phyloP scores from a whole-genome alignment of 2,329 filamentous ascomycete genomes.

The Penicillium sp. region DNA sequence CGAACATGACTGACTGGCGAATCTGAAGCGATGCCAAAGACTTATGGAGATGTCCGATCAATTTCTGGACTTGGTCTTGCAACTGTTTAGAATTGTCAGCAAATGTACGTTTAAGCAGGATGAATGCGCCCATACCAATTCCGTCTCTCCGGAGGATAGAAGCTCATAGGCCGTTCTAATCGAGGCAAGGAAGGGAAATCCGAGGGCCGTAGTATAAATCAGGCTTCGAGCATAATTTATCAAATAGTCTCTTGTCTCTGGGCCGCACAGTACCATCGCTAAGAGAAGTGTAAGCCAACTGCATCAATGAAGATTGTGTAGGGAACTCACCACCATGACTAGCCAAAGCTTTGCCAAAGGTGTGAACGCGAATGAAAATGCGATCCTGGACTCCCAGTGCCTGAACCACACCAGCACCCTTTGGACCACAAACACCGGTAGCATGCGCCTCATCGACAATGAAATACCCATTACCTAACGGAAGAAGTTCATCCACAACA shows the following conservation, averaged over 20 bases:
- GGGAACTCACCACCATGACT: constrained; percentile 64
- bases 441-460: constrained; percentile 60
- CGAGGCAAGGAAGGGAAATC: constrained; percentile 60
- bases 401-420: constrained; percentile 52
- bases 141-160: constrained; percentile 52
- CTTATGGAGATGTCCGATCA: constrained; percentile 49
- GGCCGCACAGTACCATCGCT: constrained; percentile 65
- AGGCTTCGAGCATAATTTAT: constrained; percentile 75
- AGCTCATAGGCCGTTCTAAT: constrained; percentile 61
- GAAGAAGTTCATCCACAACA: constrained; percentile 57
- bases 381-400: constrained; percentile 51
- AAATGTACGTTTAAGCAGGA: neutral
- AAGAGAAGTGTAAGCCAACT: neutral
- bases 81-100: constrained; percentile 25
- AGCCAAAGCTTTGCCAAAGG: constrained; percentile 55
- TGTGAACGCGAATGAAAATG: constrained; percentile 53
- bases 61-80: constrained; percentile 47
- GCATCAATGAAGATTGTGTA: neutral
- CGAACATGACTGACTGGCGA: constrained; percentile 32
- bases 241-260: constrained; percentile 61
- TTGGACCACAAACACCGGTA: constrained; percentile 51
- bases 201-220: constrained; percentile 72
- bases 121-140: constrained; percentile 35
- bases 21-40: constrained; percentile 43
- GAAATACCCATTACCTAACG: constrained; percentile 56